Conservation (phyloP, 345 rosid species). For the Populus tremula region DNA sequence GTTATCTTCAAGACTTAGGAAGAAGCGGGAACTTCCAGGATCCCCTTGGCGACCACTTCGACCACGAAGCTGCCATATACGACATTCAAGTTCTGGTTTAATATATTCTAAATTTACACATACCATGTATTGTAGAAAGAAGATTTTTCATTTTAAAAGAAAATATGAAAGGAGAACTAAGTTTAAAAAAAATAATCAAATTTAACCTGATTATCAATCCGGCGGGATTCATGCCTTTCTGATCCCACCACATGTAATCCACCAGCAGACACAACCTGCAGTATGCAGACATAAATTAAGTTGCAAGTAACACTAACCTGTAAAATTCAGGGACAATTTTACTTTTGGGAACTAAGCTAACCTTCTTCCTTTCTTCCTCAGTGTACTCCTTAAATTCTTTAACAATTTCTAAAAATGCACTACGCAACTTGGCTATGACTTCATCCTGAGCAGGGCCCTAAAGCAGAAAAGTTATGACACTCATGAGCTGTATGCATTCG, state of each 20-base stretch:
- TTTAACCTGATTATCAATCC: conserved; percentile 89
- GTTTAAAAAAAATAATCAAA: neutral
- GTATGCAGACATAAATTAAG: conserved; percentile 11
- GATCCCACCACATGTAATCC: conserved; percentile 96
- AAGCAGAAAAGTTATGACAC: conserved; percentile 9
- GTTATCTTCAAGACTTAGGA: conserved; percentile 97
- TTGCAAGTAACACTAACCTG: conserved; percentile 10
- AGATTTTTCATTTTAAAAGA: neutral
- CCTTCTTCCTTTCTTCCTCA: conserved; percentile 86
- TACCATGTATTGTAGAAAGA: neutral
- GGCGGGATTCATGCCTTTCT: conserved; percentile 90
- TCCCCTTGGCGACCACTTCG: conserved; percentile 97
- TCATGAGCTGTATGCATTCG: neutral
- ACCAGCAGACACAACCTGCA: conserved; percentile 88
- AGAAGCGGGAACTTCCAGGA: conserved; percentile 97
- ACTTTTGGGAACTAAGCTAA: conserved; percentile 15
- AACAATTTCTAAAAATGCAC: conserved; percentile 66
- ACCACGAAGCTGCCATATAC: conserved; percentile 67
- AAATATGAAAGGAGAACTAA: neutral
- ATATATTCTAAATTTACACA: neutral
- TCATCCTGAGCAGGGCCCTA: conserved; percentile 93
- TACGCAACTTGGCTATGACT: conserved; percentile 76
- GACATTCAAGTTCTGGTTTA: conserved; percentile 9
- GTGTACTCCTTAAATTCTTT: conserved; percentile 79
- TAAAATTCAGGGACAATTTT: conserved; percentile 15